phyloP scores from a whole-genome alignment of 2,329 filamentous ascomycete species.

The Didymella exigua region DNA sequence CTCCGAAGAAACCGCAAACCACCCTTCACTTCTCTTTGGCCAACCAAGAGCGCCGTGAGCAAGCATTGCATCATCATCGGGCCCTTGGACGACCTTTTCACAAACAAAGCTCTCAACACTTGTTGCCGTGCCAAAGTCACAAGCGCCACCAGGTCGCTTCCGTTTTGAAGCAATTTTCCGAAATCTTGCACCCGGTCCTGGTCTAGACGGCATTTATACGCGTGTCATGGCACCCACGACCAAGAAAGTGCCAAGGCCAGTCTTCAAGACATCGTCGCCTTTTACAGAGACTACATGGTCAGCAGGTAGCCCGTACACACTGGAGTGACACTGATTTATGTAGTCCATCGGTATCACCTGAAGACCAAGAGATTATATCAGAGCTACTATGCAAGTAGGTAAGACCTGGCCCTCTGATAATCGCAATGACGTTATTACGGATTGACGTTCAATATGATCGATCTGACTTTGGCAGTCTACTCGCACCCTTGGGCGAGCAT shows the following conservation, averaged over 20 bases:
- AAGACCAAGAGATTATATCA: constrained; percentile 68
- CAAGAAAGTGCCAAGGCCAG: constrained; percentile 53
- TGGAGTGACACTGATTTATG: constrained; percentile 10
- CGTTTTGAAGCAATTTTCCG: background rate
- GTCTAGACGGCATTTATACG: background rate
- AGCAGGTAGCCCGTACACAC: constrained; percentile 14
- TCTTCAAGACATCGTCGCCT: constrained; percentile 70
- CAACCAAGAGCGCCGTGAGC: background rate
- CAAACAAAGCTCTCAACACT: background rate
- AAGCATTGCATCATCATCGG: background rate
- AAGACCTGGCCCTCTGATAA: background rate
- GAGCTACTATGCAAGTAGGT: constrained; percentile 70
- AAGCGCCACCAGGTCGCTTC: background rate
- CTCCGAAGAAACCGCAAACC: constrained; percentile 7
- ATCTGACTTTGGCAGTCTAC: constrained; percentile 56
- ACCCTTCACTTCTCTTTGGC: background rate
- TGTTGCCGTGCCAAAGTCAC: background rate
- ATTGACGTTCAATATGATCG: background rate
- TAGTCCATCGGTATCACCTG: constrained; percentile 65
- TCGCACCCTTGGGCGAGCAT: constrained; percentile 68
- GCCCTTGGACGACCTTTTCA: background rate
- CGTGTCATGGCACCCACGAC: constrained; percentile 30
- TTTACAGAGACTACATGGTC: constrained; percentile 68
- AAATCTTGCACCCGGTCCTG: background rate
- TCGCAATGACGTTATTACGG: too few species aligned